phyloP scores from a whole-genome alignment of 78 protist genomes.

The Chrysochromulina parva region DNA sequence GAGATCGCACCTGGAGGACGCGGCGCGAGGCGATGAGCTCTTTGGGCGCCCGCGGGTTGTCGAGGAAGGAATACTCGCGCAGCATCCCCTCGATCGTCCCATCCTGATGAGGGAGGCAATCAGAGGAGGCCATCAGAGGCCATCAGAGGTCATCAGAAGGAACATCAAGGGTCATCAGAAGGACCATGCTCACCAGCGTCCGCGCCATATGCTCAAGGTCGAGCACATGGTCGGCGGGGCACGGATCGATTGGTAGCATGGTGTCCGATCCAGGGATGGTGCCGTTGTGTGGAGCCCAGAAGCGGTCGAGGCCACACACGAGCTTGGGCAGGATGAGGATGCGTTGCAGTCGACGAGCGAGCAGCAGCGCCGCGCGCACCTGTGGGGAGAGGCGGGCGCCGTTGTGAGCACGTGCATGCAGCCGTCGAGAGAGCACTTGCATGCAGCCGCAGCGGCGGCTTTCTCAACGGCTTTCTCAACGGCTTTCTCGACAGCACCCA shows the following conservation, averaged over 20 bases:
- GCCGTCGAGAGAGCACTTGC: no score
- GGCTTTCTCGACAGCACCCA: background rate
- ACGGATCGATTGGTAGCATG: background rate
- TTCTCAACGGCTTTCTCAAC: no score
- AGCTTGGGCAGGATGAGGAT: background rate
- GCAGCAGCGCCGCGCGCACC: background rate
- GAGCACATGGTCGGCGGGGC: background rate
- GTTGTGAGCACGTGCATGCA: no score
- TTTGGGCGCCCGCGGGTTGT: background rate
- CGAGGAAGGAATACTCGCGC: background rate
- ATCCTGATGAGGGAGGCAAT: no score
- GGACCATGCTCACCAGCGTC: no score
- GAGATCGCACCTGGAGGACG: background rate
- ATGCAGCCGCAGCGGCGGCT: no score
- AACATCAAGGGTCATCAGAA: no score
- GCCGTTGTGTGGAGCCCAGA: slow-evolving; percentile 29
- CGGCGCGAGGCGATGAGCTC: background rate
- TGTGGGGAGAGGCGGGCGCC: no score
- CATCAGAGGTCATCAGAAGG: no score
- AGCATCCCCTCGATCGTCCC: background rate
- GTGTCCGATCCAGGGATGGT: background rate
- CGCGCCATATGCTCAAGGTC: background rate
- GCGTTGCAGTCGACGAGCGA: background rate
- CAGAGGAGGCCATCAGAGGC: no score
- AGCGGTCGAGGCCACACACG: background rate